phyloP scores from a whole-genome alignment of 768 basidiomycete genomes.

The Thelephora ganbajun region DNA sequence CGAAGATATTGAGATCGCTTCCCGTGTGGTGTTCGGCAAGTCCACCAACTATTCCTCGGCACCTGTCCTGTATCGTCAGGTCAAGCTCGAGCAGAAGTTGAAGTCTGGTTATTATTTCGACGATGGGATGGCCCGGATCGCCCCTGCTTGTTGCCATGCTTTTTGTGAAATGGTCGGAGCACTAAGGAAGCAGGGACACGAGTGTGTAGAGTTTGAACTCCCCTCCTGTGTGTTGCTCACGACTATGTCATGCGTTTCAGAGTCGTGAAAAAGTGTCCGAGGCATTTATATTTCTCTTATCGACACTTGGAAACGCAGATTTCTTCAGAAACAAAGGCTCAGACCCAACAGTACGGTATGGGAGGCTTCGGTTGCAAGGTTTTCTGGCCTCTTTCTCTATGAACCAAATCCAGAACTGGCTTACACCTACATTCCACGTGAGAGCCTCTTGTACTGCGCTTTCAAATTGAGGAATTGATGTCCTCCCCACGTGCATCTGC shows the following conservation, averaged over 20 bases:
- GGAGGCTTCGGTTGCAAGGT: not conserved
- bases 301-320: conserved; percentile 62
- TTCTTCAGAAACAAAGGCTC: conserved; percentile 49
- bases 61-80: conserved; percentile 46
- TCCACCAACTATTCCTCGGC: conserved; percentile 16
- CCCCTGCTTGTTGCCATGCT: conserved; percentile 17
- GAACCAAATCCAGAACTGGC: no score
- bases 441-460: no score
- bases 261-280: conserved; percentile 27
- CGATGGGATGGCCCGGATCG: conserved; percentile 22
- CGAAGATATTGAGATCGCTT: conserved; percentile 51
- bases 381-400: no score
- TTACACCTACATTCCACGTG: no score
- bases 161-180: conserved; percentile 23
- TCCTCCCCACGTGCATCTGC: no score
- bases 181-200: conserved; percentile 24
- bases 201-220: conserved; percentile 22
- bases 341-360: conserved; percentile 44
- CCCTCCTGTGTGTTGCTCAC: conserved; percentile 11
- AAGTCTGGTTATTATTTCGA: conserved; percentile 63
- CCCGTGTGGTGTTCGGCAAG: conserved; percentile 36
- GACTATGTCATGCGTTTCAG: no score
- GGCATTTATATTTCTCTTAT: conserved; percentile 48
- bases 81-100: conserved; percentile 39
- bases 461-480: no score